Evolutionary conservation across 345 rosid genomes (phyloP).

Genomic region (Sisymbrium irio): DNA sequence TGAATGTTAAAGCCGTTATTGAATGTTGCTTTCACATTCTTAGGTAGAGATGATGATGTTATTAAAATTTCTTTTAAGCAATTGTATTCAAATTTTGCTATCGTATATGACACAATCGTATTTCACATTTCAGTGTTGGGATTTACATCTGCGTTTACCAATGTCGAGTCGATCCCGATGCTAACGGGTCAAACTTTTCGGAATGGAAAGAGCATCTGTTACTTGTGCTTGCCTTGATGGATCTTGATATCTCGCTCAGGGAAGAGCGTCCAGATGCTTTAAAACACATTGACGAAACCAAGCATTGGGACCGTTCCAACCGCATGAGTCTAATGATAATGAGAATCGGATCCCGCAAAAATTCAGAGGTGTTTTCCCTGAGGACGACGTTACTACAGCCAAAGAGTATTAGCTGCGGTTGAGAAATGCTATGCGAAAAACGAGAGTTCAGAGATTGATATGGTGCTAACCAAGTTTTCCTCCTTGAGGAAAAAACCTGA

Average conservation of each 20-base stretch:
- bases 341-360: constrained; percentile 5
- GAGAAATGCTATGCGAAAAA: constrained; percentile 8
- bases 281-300: neutral
- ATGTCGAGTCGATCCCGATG: constrained; percentile 21
- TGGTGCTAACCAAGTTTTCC: neutral
- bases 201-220: constrained; percentile 26
- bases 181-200: constrained; percentile 14
- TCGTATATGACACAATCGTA: constrained; percentile 9
- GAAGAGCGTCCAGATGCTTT: constrained; percentile 19
- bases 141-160: neutral
- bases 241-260: constrained; percentile 18
- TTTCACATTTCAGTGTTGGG: neutral
- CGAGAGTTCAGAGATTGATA: neutral
- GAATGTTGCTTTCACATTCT: neutral
- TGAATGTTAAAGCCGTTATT: neutral
- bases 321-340: constrained; percentile 19
- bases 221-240: constrained; percentile 27
- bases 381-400: constrained; percentile 18
- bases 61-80: neutral
- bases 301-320: constrained; percentile 23
- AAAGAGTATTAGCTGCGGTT: constrained; percentile 1
- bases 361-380: constrained; percentile 9
- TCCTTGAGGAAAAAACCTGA: neutral
- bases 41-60: neutral
- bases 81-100: neutral